Evolutionary conservation across 352 stramenopile species (phyloP).

Genomic region (Hyaloperonospora arabidopsidis): DNA sequence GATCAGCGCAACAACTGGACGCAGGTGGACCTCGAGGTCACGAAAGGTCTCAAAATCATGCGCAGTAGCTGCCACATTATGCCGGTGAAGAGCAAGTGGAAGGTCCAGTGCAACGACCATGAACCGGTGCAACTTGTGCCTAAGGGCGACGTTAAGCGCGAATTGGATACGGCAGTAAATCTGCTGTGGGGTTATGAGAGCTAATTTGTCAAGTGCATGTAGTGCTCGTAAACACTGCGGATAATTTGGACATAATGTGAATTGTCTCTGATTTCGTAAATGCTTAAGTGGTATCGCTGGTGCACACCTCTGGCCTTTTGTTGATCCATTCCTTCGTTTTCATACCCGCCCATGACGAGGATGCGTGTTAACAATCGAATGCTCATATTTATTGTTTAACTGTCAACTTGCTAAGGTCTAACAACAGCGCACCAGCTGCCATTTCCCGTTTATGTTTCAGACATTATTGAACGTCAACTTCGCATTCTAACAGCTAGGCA

Average conservation of each 20-base stretch:
- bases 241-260: constrained; percentile 24
- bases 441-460: too few species aligned
- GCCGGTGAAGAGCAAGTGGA: constrained; percentile 58
- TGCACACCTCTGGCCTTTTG: too few species aligned
- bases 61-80: constrained; percentile 70
- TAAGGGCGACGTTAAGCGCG: constrained; percentile 23
- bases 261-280: too few species aligned
- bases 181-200: constrained; percentile 22
- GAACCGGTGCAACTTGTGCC: constrained; percentile 17
- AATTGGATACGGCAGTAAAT: constrained; percentile 27
- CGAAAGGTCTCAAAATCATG: constrained; percentile 65
- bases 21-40: constrained; percentile 69
- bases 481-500: too few species aligned
- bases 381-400: too few species aligned
- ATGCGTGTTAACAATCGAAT: too few species aligned
- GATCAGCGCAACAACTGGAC: constrained; percentile 84
- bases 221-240: constrained; percentile 16
- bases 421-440: too few species aligned
- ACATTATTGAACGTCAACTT: too few species aligned
- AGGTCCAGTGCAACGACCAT: constrained; percentile 59
- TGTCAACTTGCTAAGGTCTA: too few species aligned
- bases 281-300: too few species aligned
- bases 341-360: too few species aligned
- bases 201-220: constrained; percentile 13
- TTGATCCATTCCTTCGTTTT: too few species aligned